These are phyloP conservation scores for Geotrichum bryndzae DNA, from an alignment of 1,139 yeast genomes.

Conservation along the genomic window DNA sequence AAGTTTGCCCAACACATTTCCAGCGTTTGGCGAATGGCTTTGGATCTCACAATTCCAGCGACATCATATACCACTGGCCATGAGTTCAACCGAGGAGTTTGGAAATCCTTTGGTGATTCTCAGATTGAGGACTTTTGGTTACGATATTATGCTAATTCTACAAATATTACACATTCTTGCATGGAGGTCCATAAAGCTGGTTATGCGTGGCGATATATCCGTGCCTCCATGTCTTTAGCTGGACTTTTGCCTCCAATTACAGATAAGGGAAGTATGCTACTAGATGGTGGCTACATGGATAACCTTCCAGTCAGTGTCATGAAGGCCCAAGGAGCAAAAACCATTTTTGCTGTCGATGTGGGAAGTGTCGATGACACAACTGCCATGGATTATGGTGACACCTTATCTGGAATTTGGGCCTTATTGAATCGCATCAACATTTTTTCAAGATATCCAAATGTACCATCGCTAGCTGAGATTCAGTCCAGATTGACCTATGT, in stretches of 20 bases:
- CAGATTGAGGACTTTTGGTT: constrained; percentile 97
- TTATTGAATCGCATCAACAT: constrained; percentile 45
- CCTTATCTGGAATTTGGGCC: constrained; percentile 90
- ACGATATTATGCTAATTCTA: constrained; percentile 79
- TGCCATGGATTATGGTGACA: constrained; percentile 88
- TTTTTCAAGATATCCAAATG: constrained; percentile 67
- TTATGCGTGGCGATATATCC: constrained; percentile 88
- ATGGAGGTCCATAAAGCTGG: constrained; percentile 94
- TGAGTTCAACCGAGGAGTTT: constrained; percentile 91
- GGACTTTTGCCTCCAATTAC: constrained; percentile 85
- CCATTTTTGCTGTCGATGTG: constrained; percentile 92
- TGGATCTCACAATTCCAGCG: constrained; percentile 87
- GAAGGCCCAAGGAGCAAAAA: constrained; percentile 76
- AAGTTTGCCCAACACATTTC: constrained; percentile 78
- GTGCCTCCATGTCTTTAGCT: constrained; percentile 96
- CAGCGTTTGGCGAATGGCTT: constrained; percentile 75
- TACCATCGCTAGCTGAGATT: constrained; percentile 92
- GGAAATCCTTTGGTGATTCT: constrained; percentile 90
- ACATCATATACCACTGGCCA: constrained; percentile 96
- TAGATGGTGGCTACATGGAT: constrained; percentile 95
- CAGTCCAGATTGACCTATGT: constrained; percentile 92
- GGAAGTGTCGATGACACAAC: constrained; percentile 92
- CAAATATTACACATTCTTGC: constrained; percentile 91
- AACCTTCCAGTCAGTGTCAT: constrained; percentile 88
- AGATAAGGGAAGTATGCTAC: constrained; percentile 78